Percentiles rank a stretch among this genome's conserved stretches.
Conservation (phyloP, 2,329 filamentous ascomycete genomes). For the Sclerotinia nivalis region DNA sequence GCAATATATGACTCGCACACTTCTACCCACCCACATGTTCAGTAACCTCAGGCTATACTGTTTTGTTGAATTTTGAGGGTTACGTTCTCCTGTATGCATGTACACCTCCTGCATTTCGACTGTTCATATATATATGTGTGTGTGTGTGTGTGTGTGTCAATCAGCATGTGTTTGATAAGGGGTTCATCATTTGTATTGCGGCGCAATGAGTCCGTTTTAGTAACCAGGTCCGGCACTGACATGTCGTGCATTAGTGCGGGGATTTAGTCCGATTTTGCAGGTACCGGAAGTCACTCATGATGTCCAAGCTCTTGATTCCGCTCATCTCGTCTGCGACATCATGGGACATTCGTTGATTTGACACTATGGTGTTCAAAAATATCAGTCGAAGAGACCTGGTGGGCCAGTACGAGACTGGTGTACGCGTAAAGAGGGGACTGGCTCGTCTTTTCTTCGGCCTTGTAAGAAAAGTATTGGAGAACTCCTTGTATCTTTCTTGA, state of each 20-base stretch:
- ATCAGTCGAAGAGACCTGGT: background rate
- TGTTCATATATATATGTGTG: background rate
- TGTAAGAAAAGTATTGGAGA: background rate
- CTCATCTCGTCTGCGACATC: background rate
- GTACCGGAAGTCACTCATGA: background rate
- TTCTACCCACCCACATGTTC: background rate
- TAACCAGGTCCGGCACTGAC: conserved; percentile 3
- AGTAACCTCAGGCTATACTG: background rate
- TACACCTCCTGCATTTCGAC: background rate
- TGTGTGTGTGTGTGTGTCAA: too few species aligned
- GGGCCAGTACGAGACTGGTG: background rate
- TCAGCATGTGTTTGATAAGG: background rate
- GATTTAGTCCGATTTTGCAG: background rate
- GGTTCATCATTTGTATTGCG: background rate
- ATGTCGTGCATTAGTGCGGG: background rate
- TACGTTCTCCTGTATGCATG: background rate
- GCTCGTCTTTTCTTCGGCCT: background rate
- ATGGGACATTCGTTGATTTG: background rate
- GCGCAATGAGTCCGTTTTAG: background rate
- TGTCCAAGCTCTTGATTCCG: background rate
- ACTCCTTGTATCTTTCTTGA: background rate
- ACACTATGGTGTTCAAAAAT: background rate
- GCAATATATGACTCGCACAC: conserved; percentile 7
- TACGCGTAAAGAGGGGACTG: background rate
- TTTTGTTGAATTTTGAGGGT: background rate